Evolutionary conservation across 1,139 yeast species (phyloP).

Genomic region (Pichia sp.): DNA sequence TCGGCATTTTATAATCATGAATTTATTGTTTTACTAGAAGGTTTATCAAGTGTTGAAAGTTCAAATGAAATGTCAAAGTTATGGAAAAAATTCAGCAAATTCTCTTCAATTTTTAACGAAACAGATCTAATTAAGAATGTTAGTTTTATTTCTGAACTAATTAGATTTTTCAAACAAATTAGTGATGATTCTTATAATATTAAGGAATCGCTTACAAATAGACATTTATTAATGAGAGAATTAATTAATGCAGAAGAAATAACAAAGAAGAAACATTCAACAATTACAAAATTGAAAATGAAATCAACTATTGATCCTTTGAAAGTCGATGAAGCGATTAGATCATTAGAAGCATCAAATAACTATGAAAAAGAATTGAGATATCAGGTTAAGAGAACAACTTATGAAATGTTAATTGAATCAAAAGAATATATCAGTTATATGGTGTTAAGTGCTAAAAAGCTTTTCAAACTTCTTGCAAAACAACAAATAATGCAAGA

Average conservation of each 20-base stretch:
- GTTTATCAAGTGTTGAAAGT: conserved; percentile 24
- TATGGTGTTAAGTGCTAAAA: conserved; percentile 46
- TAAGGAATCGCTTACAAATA: conserved; percentile 86
- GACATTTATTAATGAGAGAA: conserved; percentile 90
- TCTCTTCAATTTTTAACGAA: conserved; percentile 67
- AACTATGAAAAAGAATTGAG: conserved; percentile 68
- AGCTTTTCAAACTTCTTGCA: conserved; percentile 53
- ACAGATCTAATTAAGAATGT: conserved; percentile 67
- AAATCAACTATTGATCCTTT: conserved; percentile 76
- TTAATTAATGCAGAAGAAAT: conserved; percentile 69
- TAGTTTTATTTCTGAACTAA: conserved; percentile 66
- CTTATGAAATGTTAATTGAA: conserved; percentile 80
- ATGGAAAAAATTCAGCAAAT: conserved; percentile 75
- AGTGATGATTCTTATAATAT: conserved; percentile 76
- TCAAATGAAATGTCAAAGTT: conserved; percentile 60
- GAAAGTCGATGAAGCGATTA: conserved; percentile 85
- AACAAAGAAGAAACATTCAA: conserved; percentile 62
- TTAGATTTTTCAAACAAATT: conserved; percentile 64
- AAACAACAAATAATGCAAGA: conserved; percentile 79
- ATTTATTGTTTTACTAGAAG: conserved; percentile 41
- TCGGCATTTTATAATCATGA: conserved; percentile 39
- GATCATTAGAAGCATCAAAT: conserved; percentile 74
- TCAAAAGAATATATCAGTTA: conserved; percentile 48
- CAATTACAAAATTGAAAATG: conserved; percentile 68
- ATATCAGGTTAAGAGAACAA: conserved; percentile 70